Evolutionary conservation across 306 rosid species (phyloP).

Genomic region (Vigna reflexopilosa): DNA sequence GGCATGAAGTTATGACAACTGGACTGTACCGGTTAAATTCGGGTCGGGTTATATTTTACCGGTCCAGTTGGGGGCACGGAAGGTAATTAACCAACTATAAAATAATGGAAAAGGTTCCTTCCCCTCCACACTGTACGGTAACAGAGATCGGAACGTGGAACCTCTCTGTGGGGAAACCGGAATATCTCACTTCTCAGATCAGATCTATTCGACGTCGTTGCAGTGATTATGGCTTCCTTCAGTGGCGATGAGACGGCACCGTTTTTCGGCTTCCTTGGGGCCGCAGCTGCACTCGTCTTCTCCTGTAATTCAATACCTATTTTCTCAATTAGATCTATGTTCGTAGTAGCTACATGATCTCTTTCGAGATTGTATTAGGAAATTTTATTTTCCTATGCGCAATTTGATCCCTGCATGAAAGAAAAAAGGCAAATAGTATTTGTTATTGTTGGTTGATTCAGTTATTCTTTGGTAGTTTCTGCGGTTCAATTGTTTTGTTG

Average conservation of each 20-base stretch:
- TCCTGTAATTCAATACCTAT: constrained; percentile 60
- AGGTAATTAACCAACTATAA: constrained; percentile 33
- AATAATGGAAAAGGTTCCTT: neutral
- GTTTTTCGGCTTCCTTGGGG: constrained; percentile 90
- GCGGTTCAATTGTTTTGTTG: neutral
- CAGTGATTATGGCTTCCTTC: constrained; percentile 63
- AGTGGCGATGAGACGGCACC: constrained; percentile 97
- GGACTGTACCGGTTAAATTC: neutral
- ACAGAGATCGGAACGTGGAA: constrained; percentile 37
- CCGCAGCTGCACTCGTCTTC: constrained; percentile 90
- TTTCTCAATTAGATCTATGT: constrained; percentile 44
- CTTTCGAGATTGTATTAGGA: neutral
- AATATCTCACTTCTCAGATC: constrained; percentile 41
- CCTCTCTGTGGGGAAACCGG: neutral
- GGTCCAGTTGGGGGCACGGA: neutral
- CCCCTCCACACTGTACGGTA: constrained; percentile 20
- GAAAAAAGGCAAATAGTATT: neutral
- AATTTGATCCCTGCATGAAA: neutral
- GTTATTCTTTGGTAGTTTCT: constrained; percentile 27
- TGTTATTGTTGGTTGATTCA: constrained; percentile 18
- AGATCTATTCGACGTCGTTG: constrained; percentile 52
- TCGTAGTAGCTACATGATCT: neutral
- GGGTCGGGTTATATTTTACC: neutral
- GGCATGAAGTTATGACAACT: neutral
- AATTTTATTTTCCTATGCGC: neutral